A percentile compares a stretch with the other conserved stretches of the same genome.
These are phyloP conservation scores for Aspergillus spinulosporus DNA, from an alignment of 2,329 filamentous ascomycete genomes.

Conservation along the genomic window DNA sequence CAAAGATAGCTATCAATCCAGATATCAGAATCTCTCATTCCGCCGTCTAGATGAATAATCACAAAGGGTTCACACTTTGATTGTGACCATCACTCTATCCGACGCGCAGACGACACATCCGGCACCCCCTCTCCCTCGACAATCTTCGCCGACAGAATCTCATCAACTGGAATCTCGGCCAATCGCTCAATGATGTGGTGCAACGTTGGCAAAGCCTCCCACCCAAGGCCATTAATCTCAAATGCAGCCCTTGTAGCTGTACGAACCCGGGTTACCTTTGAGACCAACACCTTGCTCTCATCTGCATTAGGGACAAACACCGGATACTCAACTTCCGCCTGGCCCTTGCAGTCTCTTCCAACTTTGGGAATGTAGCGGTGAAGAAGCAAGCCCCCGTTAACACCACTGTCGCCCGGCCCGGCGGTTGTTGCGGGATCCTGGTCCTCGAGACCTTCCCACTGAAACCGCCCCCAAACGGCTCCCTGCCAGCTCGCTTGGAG, in stretches of 20 bases:
- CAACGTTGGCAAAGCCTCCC: constrained; percentile 59
- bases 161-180: constrained; percentile 58
- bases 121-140: constrained; percentile 57
- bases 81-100: constrained; percentile 11
- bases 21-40: no score
- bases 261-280: constrained; percentile 25
- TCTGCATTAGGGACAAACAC: constrained; percentile 39
- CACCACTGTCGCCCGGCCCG: constrained; percentile 19
- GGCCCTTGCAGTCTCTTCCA: constrained; percentile 48
- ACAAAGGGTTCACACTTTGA: neutral
- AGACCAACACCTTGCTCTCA: constrained; percentile 35
- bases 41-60: no score
- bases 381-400: constrained; percentile 54
- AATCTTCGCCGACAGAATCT: constrained; percentile 57
- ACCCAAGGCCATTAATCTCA: constrained; percentile 52
- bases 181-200: constrained; percentile 58
- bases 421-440: constrained; percentile 24
- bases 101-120: constrained; percentile 27
- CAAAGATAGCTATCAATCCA: no score
- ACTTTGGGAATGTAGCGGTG: constrained; percentile 61
- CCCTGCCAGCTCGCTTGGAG: constrained; percentile 48
- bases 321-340: constrained; percentile 58
- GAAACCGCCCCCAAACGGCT: constrained; percentile 43
- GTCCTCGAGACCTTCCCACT: constrained; percentile 36
- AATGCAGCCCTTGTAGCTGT: constrained; percentile 46